A percentile compares a stretch with the other conserved stretches of the same genome.
These are phyloP conservation scores for Pseudonitzschia pungens DNA, from an alignment of 108 stramenopile species.

Conservation along the genomic window DNA sequence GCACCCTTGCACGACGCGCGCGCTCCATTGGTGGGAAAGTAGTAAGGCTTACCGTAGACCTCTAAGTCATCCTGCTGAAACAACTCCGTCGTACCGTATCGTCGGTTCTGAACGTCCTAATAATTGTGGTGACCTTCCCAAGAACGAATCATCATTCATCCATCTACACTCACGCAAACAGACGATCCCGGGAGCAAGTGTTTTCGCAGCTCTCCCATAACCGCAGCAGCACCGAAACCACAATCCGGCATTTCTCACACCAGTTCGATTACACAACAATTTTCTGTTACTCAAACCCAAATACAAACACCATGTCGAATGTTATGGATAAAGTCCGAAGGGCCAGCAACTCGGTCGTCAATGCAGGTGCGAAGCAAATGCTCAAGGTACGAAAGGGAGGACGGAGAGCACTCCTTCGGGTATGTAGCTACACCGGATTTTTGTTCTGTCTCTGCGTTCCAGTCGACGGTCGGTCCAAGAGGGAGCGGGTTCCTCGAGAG, in stretches of 20 bases:
- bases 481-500: no score
- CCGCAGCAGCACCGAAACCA: background rate
- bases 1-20: background rate
- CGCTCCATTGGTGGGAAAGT: background rate
- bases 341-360: conserved; percentile 60
- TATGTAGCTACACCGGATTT: background rate
- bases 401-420: background rate
- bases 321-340: conserved; percentile 53
- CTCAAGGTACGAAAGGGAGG: conserved; percentile 67
- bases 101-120: no score
- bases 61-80: background rate
- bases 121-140: no score
- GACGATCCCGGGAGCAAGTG: no score
- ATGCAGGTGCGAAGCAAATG: conserved; percentile 87
- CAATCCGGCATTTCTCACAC: background rate
- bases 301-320: conserved; percentile 25
- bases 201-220: background rate
- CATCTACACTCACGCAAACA: no score
- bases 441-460: background rate
- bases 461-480: background rate
- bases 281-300: background rate
- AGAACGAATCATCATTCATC: no score
- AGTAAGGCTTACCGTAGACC: background rate
- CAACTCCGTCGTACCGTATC: background rate
- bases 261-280: background rate